Percentiles rank a stretch among this genome's conserved stretches.
Conservation (phyloP, 2,329 filamentous ascomycete genomes). For the Pseudocercospora pini-densiflorae region DNA sequence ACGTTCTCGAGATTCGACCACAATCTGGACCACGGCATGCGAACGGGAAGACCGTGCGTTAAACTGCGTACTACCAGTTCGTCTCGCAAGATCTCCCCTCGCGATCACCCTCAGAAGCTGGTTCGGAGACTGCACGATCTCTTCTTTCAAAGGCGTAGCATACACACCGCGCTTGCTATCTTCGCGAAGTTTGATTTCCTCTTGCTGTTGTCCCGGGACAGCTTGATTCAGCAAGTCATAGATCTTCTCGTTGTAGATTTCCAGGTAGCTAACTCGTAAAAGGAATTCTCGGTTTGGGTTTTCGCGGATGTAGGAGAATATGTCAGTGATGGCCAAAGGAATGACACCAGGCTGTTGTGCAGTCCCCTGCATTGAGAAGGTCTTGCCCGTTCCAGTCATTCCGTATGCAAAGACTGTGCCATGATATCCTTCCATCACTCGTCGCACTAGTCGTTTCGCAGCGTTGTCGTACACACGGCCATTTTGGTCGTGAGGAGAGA, state of each 20-base stretch:
- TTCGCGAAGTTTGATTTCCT: slow-evolving; percentile 96
- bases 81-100: slow-evolving; percentile 84
- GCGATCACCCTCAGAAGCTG: slow-evolving; percentile 94
- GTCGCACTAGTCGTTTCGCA: slow-evolving; percentile 89
- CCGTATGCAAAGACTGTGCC: slow-evolving; percentile 98
- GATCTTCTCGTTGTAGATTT: slow-evolving; percentile 99
- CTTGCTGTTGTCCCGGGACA: slow-evolving; percentile 66
- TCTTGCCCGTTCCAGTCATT: slow-evolving; percentile 99
- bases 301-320: slow-evolving; percentile 98
- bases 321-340: slow-evolving; percentile 95
- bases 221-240: slow-evolving; percentile 84
- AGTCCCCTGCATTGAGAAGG: slow-evolving; percentile 99
- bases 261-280: slow-evolving; percentile 93
- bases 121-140: slow-evolving; percentile 97
- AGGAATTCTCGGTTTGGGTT: slow-evolving; percentile 94
- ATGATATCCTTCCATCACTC: slow-evolving; percentile 99
- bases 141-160: slow-evolving; percentile 93
- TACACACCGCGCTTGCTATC: slow-evolving; percentile 97
- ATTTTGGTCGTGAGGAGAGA: slow-evolving; percentile 92
- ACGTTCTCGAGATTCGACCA: slow-evolving; percentile 93
- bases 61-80: slow-evolving; percentile 94
- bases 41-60: slow-evolving; percentile 95
- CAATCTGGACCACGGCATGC: slow-evolving; percentile 98
- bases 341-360: slow-evolving; percentile 95
- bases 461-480: slow-evolving; percentile 91